Base-by-base conservation (phyloP, 305 asterid species). In the Fraxinus floribunda region DNA sequence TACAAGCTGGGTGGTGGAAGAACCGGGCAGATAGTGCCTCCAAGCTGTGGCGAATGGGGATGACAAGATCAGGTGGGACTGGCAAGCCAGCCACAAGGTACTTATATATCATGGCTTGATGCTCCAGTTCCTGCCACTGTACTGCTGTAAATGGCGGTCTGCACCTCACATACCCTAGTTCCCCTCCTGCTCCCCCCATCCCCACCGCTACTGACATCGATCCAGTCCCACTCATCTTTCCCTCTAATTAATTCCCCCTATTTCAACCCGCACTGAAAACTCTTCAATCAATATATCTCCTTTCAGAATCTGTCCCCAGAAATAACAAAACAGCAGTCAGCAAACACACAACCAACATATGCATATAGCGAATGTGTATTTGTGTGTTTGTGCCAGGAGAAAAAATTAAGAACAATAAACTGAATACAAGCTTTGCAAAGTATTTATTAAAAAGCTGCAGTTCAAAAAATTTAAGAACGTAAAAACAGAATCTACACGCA, bases 61-160 rank as follows among this genome's bases (percentile, higher is more conserved):
- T 81, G 75, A 95, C 91, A 18, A 94, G 97, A 87, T 95, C 98
- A 0, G 95, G 93, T 24, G 99, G 97, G 60, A 95, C 93, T 0
- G 97, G 97, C 73, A 95, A 38, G 38, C 97, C 98, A 75, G 96
- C 97, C 70, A 90, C 88, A 20, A 95, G 87, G 84, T 95, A 93
- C 90, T 95, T 95, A 73, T 94, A 95, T 78, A 95, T 92, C 97
- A 94, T 94, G 77, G 99, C 98, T 90, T 95, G 99, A 80, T 93
- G 98, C 86, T 94, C 97, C 89, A 95, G 93, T 89, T 95, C 99
- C 89, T 95, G 97, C 96, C 98, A 92, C 84, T 95, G 98, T 83
- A 92, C 93, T 18, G 97, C 94, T 29, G 98, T 95, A 82, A 95
- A 94, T 7, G 97, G 97, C 34, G 97, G 90, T 88, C 89, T 79